Base-by-base conservation (phyloP, 768 basidiomycete genomes). In the Agrocybe pediades region DNA sequence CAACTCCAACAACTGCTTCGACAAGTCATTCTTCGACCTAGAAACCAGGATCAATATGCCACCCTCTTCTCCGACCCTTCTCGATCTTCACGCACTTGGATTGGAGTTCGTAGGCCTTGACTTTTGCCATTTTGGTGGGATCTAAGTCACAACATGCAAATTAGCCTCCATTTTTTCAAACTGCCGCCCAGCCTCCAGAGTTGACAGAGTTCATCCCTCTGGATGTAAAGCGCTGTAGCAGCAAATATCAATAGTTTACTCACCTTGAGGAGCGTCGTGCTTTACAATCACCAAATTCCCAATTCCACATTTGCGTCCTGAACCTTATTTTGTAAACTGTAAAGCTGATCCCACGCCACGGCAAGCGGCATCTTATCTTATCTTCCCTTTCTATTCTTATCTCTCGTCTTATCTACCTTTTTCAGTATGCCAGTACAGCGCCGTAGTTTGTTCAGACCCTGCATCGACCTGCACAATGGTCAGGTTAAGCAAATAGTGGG, bases 401-500 rank as follows among this genome's bases (percentile, higher is more conserved):
- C 33, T 13, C 5, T 36, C 36, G 53, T 54, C 58, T 60, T 51
- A 60, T 56, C 58, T 55, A 20, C 41, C 41, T 20, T 26, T 16
- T 15, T 24, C 20, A 23, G 54, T 44, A 68, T 71, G 79, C 62
- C 73, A 68, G 30, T 72, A 64, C 47, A 69, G 64, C 44, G 76
- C 68, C 62, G 72, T 56, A 83, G 79, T 62, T 68, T 80, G 44
- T 96, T 97, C 74, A 80, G 88, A 51, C 97, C 97, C 17, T 99
- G 97, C 68, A 98, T 99, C 62, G 97, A 99, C 71, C 82, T 99
- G 15, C 97, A 99, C 72, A 82, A 87, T 54, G 97, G 97, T 5
- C 80, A 93, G 63, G 97, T 99, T 53, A 98, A 98, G 73, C 97
- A 99, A 72, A 98, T 99, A 50, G 92, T 99, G 13, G 97, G 97